A percentile compares a stretch with the other conserved stretches of the same genome.
Evolutionary conservation across 768 basidiomycete species (phyloP).

Genomic region (Russula emetica): DNA sequence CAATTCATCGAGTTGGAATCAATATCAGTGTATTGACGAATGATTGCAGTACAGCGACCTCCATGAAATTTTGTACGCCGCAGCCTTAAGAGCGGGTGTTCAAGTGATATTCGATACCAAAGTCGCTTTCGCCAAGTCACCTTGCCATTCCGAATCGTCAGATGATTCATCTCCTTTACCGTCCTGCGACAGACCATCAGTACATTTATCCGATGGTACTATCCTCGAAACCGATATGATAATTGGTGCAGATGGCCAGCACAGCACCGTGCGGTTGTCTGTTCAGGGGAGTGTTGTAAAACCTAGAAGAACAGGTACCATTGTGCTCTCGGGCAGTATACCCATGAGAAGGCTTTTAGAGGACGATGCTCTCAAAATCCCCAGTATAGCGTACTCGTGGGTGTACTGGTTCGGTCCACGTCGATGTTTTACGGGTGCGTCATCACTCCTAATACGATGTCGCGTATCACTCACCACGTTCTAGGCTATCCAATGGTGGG

Average conservation of each 20-base stretch:
- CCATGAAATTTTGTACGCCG: slow-evolving; percentile 20
- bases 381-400: slow-evolving; percentile 10
- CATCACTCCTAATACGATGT: not conserved
- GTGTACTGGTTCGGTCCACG: slow-evolving; percentile 22
- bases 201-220: slow-evolving; percentile 24
- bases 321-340: slow-evolving; percentile 17
- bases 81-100: slow-evolving; percentile 20
- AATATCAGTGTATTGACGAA: not conserved
- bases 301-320: slow-evolving; percentile 13
- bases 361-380: slow-evolving; percentile 9
- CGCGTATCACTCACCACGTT: not conserved
- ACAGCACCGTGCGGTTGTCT: slow-evolving; percentile 20
- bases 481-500: slow-evolving; percentile 26
- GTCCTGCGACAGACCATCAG: slow-evolving; percentile 6
- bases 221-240: slow-evolving; percentile 26
- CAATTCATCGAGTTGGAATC: not conserved
- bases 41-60: slow-evolving; percentile 23
- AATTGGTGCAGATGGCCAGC: slow-evolving; percentile 28
- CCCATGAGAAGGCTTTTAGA: slow-evolving; percentile 17
- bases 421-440: slow-evolving; percentile 20
- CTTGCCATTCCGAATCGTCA: not conserved
- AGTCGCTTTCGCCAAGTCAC: slow-evolving; percentile 12
- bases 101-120: slow-evolving; percentile 19
- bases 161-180: not conserved
- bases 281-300: slow-evolving; percentile 10